Conservation (phyloP, 2,329 filamentous ascomycete species). For the Helminthosporium solani region DNA sequence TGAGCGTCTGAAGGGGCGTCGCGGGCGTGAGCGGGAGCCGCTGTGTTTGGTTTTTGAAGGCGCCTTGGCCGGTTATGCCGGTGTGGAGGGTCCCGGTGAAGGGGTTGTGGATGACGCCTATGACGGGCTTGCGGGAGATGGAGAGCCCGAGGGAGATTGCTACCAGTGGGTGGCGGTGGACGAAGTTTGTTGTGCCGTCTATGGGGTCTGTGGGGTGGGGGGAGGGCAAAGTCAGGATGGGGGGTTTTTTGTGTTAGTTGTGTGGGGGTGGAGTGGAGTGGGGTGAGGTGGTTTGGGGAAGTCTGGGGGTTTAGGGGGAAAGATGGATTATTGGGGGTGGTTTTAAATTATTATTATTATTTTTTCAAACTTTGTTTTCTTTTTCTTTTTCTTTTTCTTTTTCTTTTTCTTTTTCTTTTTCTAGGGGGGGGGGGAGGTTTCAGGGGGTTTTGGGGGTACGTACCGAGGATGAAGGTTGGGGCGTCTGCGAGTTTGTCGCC, state of each 20-base stretch:
- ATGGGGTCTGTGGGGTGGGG: slow-evolving; percentile 70
- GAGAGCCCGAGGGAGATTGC: slow-evolving; percentile 76
- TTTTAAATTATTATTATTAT: background rate
- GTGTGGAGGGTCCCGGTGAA: slow-evolving; percentile 70
- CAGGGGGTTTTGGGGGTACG: background rate
- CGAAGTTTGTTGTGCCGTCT: slow-evolving; percentile 79
- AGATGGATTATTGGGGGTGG: background rate
- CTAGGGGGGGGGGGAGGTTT: too few relatives aligned
- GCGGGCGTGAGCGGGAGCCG: slow-evolving; percentile 53
- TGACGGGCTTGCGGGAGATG: slow-evolving; percentile 59
- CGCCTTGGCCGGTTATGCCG: slow-evolving; percentile 66
- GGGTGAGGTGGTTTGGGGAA: background rate
- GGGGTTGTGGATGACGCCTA: slow-evolving; percentile 81
- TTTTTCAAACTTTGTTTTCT: too few relatives aligned
- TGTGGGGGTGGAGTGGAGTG: background rate
- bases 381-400: too few relatives aligned
- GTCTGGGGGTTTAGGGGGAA: background rate
- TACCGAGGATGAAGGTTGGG: slow-evolving; percentile 66
- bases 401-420: too few relatives aligned
- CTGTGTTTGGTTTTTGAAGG: slow-evolving; percentile 49
- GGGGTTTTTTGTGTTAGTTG: background rate
- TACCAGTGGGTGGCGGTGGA: slow-evolving; percentile 72
- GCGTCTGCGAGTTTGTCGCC: slow-evolving; percentile 62
- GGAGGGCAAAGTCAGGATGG: slow-evolving; percentile 31
- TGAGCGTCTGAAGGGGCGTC: slow-evolving; percentile 61